Percentiles rank a stretch among this genome's conserved stretches.
Evolutionary conservation across 176 grass and related monocot genomes (phyloP).

Genomic region (Lolium rigidum): DNA sequence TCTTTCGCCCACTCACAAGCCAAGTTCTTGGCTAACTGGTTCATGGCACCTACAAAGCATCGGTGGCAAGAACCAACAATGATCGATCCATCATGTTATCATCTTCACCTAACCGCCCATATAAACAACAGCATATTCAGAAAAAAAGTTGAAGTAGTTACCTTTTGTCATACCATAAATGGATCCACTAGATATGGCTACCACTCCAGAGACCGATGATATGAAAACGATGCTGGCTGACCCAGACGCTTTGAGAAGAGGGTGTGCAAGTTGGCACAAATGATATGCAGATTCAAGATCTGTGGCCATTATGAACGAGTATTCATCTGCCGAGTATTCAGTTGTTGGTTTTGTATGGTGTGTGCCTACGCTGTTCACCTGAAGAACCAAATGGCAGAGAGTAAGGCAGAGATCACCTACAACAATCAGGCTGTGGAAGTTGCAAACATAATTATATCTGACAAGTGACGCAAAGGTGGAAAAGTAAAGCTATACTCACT

Average conservation of each 20-base stretch:
- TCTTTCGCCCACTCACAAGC: slow-evolving; percentile 94
- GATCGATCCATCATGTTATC: no score
- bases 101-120: background rate
- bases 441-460: background rate
- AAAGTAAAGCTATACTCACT: no score
- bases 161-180: slow-evolving; percentile 88
- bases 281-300: slow-evolving; percentile 91
- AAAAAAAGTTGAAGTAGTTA: slow-evolving; percentile 22
- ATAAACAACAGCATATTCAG: background rate
- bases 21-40: slow-evolving; percentile 85
- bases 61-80: background rate
- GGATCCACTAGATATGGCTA: slow-evolving; percentile 51
- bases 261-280: slow-evolving; percentile 85
- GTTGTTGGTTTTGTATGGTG: slow-evolving; percentile 67
- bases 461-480: background rate
- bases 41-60: slow-evolving; percentile 67
- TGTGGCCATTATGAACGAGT: slow-evolving; percentile 74
- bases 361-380: slow-evolving; percentile 90
- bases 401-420: background rate
- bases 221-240: slow-evolving; percentile 81
- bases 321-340: slow-evolving; percentile 70
- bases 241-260: slow-evolving; percentile 78
- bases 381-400: slow-evolving; percentile 21
- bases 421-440: background rate
- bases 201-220: slow-evolving; percentile 66